Percentiles rank a stretch among this genome's conserved stretches.
Conservation (phyloP, 352 stramenopile genomes). For the Phytophthora hybrid region DNA sequence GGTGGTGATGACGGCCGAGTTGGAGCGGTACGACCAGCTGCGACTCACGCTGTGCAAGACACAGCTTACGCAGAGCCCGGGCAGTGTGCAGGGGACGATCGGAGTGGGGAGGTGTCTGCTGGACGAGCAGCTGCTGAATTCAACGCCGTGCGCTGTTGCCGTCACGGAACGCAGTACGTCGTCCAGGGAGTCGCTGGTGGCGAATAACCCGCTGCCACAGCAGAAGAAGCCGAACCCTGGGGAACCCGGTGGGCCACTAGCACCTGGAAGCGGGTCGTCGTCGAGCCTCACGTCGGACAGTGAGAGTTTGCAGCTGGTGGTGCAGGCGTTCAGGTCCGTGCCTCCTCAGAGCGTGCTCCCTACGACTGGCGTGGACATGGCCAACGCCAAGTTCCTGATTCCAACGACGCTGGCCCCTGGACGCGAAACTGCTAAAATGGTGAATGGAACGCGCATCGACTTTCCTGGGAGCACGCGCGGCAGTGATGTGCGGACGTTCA, state of each 20-base stretch:
- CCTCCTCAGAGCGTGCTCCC: conserved; percentile 58
- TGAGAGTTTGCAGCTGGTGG: conserved; percentile 56
- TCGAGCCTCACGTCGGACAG: conserved; percentile 36
- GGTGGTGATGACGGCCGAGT: conserved; percentile 58
- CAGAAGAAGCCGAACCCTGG: conserved; percentile 16
- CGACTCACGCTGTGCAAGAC: conserved; percentile 73
- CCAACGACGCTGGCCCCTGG: conserved; percentile 59
- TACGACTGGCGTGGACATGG: conserved; percentile 76
- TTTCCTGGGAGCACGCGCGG: conserved; percentile 32
- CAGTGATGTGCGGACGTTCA: conserved; percentile 51
- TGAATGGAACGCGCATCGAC: conserved; percentile 23
- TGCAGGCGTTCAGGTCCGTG: conserved; percentile 64
- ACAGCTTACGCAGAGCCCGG: conserved; percentile 51
- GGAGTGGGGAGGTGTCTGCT: conserved; percentile 64
- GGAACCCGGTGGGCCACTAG: conserved; percentile 5
- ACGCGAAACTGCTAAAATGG: conserved; percentile 41
- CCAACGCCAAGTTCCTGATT: conserved; percentile 79
- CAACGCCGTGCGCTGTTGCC: conserved; percentile 49
- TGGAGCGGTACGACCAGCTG: conserved; percentile 71
- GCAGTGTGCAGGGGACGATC: conserved; percentile 53
- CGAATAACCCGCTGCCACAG: conserved; percentile 23
- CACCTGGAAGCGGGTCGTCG: conserved; percentile 18
- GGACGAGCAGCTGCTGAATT: conserved; percentile 60
- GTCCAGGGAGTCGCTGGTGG: conserved; percentile 40
- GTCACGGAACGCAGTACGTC: conserved; percentile 59